phyloP scores from a whole-genome alignment of 352 stramenopile species.

The Phytophthora hybrid region DNA sequence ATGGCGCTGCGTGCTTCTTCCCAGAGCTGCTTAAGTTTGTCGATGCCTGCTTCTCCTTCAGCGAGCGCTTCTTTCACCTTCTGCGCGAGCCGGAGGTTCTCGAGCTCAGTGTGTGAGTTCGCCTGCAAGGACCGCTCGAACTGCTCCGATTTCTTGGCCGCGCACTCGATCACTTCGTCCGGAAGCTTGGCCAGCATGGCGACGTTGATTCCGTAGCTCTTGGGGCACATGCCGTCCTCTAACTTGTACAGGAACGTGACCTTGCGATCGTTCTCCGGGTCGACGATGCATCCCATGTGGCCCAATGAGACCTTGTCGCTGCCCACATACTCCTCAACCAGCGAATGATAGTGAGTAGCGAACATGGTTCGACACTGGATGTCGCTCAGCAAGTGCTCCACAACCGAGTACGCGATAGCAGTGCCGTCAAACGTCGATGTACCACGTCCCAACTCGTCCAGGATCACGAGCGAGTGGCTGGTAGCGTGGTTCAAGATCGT shows the following conservation, averaged over 20 bases:
- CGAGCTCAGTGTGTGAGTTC: slow-evolving; percentile 39
- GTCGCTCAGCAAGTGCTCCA: slow-evolving; percentile 92
- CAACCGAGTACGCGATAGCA: slow-evolving; percentile 97
- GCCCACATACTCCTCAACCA: slow-evolving; percentile 89
- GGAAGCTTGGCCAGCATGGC: slow-evolving; percentile 97
- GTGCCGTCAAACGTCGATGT: slow-evolving; percentile 99
- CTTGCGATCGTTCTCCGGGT: slow-evolving; percentile 87
- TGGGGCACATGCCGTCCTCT: slow-evolving; percentile 95
- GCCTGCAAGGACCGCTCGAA: slow-evolving; percentile 87
- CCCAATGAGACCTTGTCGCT: slow-evolving; percentile 71
- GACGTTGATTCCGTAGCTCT: slow-evolving; percentile 99
- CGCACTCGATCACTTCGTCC: slow-evolving; percentile 93
- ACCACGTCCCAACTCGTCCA: slow-evolving; percentile 98
- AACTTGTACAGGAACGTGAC: slow-evolving; percentile 99
- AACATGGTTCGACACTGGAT: slow-evolving; percentile 97
- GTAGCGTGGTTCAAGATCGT: slow-evolving; percentile 97
- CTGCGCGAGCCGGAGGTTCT: slow-evolving; percentile 32
- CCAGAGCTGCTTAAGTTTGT: slow-evolving; percentile 46
- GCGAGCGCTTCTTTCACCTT: slow-evolving; percentile 37
- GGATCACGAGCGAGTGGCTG: slow-evolving; percentile 96
- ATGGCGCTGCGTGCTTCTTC: slow-evolving; percentile 32
- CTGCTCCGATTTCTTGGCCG: slow-evolving; percentile 90
- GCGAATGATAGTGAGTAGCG: slow-evolving; percentile 98
- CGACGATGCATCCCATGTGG: slow-evolving; percentile 88
- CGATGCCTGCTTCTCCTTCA: slow-evolving; percentile 43